Evolutionary conservation across 768 basidiomycete genomes (phyloP), one percentile per base, ranked within the genome.

Genomic region (Pleurotus eryngii): DNA sequence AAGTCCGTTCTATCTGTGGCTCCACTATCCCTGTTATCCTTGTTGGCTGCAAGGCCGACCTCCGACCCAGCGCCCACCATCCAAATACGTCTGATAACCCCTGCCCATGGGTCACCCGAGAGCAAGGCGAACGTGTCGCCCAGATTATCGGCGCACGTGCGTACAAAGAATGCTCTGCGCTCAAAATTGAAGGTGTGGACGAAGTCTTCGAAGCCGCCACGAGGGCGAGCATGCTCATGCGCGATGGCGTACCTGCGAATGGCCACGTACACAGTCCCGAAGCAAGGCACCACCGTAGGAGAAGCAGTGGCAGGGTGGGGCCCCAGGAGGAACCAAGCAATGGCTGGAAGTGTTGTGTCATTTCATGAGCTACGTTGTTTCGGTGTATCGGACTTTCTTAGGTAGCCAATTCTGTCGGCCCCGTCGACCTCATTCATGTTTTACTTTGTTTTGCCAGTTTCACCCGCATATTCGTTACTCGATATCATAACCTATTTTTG

Each of bases 141-240:
- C 76, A 78, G 27, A 80, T 77, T 38, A 98, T 98, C 60, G 95
- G 95, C 24, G 96, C 96, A 26, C 83, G 92, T 24, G 89, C 86
- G 42, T 98, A 98, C 78, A 94, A 93, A 70, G 96, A 98, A 70
- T 97, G 95, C 65, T 92, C 90, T 8, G 90, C 94, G 26, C 77
- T 95, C 49, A 89, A 86, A 74, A 90, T 92, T 54, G 87, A 91
- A 74, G 94, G 94, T 55, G 94, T 96, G 12, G 97, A 98, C 71
- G 92, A 97, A 64, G 92, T 98, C 46, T 99, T 98, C 64, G 97
- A 99, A 75, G 90, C 92, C 0, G 97, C 97, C 30, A 98, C 97
- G 9, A 80, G 97, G 45, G 95, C 93, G 46, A 95, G 93, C 68
- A 97, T 98, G 91, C 74, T 98, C 57, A 95, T 96, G 81, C 80